A percentile compares a stretch with the other conserved stretches of the same genome.
Conservation (phyloP, 129 eudicot genomes). For the Centrapalus pauciflorus region DNA sequence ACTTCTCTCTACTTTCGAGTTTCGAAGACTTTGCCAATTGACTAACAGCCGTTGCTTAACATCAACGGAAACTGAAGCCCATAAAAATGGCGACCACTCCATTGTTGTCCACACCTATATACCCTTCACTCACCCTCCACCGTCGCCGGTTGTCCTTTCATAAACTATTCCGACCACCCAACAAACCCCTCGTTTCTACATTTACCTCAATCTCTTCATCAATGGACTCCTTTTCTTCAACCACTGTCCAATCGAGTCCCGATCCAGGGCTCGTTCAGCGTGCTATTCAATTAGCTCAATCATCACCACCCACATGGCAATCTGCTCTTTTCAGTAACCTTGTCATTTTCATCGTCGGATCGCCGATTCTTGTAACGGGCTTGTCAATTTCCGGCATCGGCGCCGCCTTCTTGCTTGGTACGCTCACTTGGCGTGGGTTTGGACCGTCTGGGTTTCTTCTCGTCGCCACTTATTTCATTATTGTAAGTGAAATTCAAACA, state of each 20-base stretch:
- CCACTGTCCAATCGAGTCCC: constrained; percentile 29
- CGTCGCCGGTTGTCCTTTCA: background rate
- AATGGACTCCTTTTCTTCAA: constrained; percentile 15
- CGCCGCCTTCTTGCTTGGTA: constrained; percentile 92
- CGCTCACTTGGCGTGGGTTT: constrained; percentile 93
- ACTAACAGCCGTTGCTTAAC: constrained; percentile 2
- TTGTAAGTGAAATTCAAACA: constrained; percentile 41
- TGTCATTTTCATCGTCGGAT: constrained; percentile 59
- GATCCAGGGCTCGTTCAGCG: constrained; percentile 37
- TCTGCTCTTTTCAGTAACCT: constrained; percentile 65
- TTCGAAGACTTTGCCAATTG: background rate
- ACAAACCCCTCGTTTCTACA: constrained; percentile 10
- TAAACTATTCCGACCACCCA: background rate
- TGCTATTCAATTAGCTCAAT: constrained; percentile 52
- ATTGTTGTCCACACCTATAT: constrained; percentile 3
- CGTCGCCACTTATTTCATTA: constrained; percentile 73
- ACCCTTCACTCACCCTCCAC: constrained; percentile 16
- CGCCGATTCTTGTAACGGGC: constrained; percentile 78
- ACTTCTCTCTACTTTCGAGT: background rate
- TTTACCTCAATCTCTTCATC: background rate
- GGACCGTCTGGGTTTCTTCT: constrained; percentile 85
- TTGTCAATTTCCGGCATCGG: constrained; percentile 65
- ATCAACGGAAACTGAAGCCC: constrained; percentile 4
- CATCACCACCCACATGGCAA: constrained; percentile 84
- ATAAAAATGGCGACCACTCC: constrained; percentile 11